These are phyloP conservation scores for Allantophomopsis cytisporea DNA, from an alignment of 2,329 filamentous ascomycete genomes.

Conservation along the genomic window DNA sequence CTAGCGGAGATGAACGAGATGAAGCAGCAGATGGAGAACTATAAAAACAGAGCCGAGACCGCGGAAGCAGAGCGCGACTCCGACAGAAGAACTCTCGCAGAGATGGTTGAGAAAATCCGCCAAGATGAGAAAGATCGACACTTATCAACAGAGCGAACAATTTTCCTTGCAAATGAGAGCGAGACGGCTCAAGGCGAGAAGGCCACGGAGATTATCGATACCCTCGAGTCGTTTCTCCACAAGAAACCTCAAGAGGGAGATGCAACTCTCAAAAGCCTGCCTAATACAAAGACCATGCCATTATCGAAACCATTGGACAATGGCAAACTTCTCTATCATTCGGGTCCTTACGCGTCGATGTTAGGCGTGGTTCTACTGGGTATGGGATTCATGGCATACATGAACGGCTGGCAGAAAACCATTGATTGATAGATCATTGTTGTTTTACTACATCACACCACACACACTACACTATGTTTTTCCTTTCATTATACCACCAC, in stretches of 20 bases:
- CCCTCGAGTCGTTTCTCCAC: constrained; percentile 5
- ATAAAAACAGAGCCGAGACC: constrained; percentile 62
- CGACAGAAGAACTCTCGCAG: constrained; percentile 61
- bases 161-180: constrained; percentile 3
- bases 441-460: no score
- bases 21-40: constrained; percentile 66
- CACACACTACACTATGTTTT: no score
- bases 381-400: constrained; percentile 74
- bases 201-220: neutral
- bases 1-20: constrained; percentile 69
- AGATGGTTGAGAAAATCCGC: constrained; percentile 79
- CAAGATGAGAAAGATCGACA: constrained; percentile 42
- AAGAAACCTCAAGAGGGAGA: constrained; percentile 1
- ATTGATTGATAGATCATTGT: constrained; percentile 11
- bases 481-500: no score
- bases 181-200: neutral
- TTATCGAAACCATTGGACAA: constrained; percentile 23
- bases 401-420: constrained; percentile 62
- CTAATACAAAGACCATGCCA: constrained; percentile 12
- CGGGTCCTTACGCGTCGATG: constrained; percentile 69
- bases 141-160: constrained; percentile 8
- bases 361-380: constrained; percentile 69
- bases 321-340: constrained; percentile 36
- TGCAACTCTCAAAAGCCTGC: neutral
- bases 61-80: constrained; percentile 67